Base-by-base conservation (phyloP, 2,329 filamentous ascomycete genomes). In the Zasmidium cellare region DNA sequence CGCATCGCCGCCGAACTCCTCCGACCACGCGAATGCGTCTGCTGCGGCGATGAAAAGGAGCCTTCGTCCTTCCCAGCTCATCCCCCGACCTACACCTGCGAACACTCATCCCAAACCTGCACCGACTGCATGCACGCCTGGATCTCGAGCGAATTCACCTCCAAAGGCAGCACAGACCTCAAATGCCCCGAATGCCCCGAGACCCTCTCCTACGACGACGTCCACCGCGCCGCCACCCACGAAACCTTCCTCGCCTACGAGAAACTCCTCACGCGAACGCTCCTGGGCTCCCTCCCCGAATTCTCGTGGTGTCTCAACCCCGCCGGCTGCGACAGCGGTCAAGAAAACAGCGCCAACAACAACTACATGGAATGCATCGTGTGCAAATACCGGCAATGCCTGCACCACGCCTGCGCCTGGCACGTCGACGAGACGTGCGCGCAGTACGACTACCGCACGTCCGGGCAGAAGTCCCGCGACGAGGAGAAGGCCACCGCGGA, bases 281-380 rank as follows among this genome's bases (percentile, higher is more conserved):
- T 75, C 11, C 71, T 84, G 53, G 74, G 76, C 18, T 66, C 71
- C 19, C 70, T 78, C 1, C 71, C 75, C 0, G 77, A 77, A 28
- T 86, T 84, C 62, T 68, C 77, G 14, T 84, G 81, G 79, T 87
- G 84, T 62, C 76, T 82, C 1, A 56, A 59, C 7, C 71, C 80
- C 0, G 74, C 72, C 2, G 35, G 35, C 7, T 87, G 84, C 63
- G 75, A 72, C 9, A 78, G 75, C 1, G 83, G 83, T 0, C 82
- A 85, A 61, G 72, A 74, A 1, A 63, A 63, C 31, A 53, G n/a
- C 25, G 20, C 18, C 18, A 52, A 52, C 23, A 73, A 68, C 2
- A 77, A 77, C 16, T 79, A 77, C 18, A 77, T 78, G 66, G 56
- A 67, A 3, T 79, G 77, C 58, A 60, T 62, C 2, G 46, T 53